phyloP scores from a whole-genome alignment of 352 stramenopile species.

The Blastocystis sp. region DNA sequence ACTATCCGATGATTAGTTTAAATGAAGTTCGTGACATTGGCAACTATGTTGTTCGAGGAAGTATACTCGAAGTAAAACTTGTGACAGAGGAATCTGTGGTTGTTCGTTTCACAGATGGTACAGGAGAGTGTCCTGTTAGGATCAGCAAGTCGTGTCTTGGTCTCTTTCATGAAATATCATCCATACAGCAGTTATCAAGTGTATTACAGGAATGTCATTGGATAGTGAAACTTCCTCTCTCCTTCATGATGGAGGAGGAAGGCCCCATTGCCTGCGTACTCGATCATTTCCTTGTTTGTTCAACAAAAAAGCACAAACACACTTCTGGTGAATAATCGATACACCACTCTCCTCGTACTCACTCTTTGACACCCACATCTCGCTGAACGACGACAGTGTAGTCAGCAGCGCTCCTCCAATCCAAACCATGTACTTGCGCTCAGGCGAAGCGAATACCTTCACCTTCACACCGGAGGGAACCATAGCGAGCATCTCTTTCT shows the following conservation, averaged over 20 bases:
- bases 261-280: background rate
- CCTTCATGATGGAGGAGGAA: background rate
- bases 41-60: background rate
- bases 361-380: constrained; percentile 93
- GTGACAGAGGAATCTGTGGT: background rate
- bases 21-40: background rate
- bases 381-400: constrained; percentile 91
- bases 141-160: background rate
- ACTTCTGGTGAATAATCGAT: constrained; percentile 90
- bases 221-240: background rate
- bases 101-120: background rate
- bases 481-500: constrained; percentile 81
- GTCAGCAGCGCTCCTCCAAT: constrained; percentile 92
- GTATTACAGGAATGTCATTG: background rate
- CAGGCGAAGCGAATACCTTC: constrained; percentile 84
- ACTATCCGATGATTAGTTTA: background rate
- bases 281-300: background rate
- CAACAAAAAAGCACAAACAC: constrained; percentile 71
- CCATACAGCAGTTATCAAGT: background rate
- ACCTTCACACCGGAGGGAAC: constrained; percentile 88
- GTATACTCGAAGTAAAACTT: background rate
- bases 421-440: constrained; percentile 91
- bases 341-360: constrained; percentile 92
- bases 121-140: background rate
- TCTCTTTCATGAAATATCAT: background rate